Conservation (phyloP, 2,329 filamentous ascomycete genomes). For the Penicillium sp. region DNA sequence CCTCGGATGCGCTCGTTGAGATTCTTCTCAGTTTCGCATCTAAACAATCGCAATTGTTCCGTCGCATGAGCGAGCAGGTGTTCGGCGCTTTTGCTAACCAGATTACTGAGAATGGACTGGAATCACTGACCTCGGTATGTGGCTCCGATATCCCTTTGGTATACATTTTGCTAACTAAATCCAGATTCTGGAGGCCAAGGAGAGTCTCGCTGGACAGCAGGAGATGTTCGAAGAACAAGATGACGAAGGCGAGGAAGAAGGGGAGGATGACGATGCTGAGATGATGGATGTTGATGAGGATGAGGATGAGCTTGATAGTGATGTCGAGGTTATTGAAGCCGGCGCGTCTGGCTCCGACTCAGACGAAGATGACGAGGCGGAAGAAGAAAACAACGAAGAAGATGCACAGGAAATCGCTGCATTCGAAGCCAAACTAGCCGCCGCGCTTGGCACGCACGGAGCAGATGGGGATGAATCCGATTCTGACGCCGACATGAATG, state of each 20-base stretch:
- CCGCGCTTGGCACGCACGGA: slow-evolving; percentile 70
- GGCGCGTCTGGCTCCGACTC: slow-evolving; percentile 45
- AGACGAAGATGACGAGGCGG: slow-evolving; percentile 42
- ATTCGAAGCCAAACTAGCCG: slow-evolving; percentile 74
- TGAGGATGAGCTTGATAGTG: slow-evolving; percentile 35
- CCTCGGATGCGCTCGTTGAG: slow-evolving; percentile 75
- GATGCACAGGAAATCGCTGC: slow-evolving; percentile 54
- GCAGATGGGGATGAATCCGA: slow-evolving; percentile 59
- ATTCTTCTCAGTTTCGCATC: slow-evolving; percentile 87
- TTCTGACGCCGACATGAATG: slow-evolving; percentile 86
- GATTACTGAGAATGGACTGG: slow-evolving; percentile 70
- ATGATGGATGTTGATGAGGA: slow-evolving; percentile 51
- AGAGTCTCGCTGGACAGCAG: slow-evolving; percentile 79
- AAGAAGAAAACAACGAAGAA: slow-evolving; percentile 47
- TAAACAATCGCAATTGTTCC: slow-evolving; percentile 78
- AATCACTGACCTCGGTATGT: slow-evolving; percentile 55
- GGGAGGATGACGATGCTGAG: slow-evolving; percentile 44
- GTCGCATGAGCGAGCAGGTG: slow-evolving; percentile 82
- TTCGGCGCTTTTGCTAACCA: slow-evolving; percentile 78
- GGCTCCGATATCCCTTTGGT: neutral
- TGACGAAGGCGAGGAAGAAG: slow-evolving; percentile 41
- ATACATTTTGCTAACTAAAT: slow-evolving; percentile 43
- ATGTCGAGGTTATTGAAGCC: slow-evolving; percentile 44
- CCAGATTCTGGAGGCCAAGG: slow-evolving; percentile 72
- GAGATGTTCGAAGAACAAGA: slow-evolving; percentile 76